These are phyloP conservation scores for Dalbergia oliveri DNA, from an alignment of 306 rosid genomes.

Conservation along the genomic window DNA sequence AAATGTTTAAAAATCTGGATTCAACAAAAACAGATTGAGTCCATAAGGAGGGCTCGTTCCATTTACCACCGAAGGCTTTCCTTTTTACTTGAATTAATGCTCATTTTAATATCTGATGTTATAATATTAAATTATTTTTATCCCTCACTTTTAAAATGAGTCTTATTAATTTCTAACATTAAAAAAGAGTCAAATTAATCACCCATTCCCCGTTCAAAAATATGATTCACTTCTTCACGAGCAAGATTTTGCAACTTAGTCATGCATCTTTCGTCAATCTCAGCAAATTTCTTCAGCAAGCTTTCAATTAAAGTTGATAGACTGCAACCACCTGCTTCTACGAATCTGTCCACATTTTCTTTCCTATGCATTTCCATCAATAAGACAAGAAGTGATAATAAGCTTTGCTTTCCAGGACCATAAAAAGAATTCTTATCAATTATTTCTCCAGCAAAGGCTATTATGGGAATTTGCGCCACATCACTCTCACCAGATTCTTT, in stretches of 20 bases:
- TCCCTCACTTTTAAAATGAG: too few species aligned
- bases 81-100: too few species aligned
- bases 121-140: too few species aligned
- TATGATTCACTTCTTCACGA: constrained; percentile 68
- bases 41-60: too few species aligned
- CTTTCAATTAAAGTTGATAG: constrained; percentile 71
- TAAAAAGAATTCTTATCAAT: constrained; percentile 55
- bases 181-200: too few species aligned
- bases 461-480: constrained; percentile 68
- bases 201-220: constrained; percentile 59
- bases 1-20: too few species aligned
- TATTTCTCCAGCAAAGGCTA: constrained; percentile 72
- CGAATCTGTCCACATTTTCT: constrained; percentile 57
- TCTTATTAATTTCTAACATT: too few species aligned
- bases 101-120: too few species aligned
- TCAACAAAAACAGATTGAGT: too few species aligned
- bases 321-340: constrained; percentile 75
- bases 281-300: constrained; percentile 88
- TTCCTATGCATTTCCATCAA: constrained; percentile 77
- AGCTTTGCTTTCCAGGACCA: constrained; percentile 76
- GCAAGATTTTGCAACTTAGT: constrained; percentile 75
- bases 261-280: constrained; percentile 78
- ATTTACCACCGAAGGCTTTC: too few species aligned
- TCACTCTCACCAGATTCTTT: constrained; percentile 60
- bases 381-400: constrained; percentile 87